Percentiles rank a stretch among this genome's conserved stretches.
Evolutionary conservation across 805 yeast genomes (phyloP).

Genomic region (Ogataea zsoltii): DNA sequence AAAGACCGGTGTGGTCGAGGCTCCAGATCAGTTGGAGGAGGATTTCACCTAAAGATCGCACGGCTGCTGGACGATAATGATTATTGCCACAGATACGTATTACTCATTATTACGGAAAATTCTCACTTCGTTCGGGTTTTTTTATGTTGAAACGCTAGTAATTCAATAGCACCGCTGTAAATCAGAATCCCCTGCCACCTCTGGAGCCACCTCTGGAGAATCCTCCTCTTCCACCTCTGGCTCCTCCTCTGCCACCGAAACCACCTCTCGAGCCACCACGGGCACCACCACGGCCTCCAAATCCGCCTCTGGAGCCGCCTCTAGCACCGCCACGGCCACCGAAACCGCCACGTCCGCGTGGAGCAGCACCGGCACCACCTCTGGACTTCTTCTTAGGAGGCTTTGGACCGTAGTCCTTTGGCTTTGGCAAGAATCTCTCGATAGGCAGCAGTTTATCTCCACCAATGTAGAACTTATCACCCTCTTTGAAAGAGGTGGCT

Average conservation of each 20-base stretch:
- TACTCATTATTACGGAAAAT: neutral
- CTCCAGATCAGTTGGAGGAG: conserved; percentile 36
- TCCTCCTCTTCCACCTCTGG: conserved; percentile 40
- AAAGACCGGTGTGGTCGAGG: conserved; percentile 48
- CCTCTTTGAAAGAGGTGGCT: conserved; percentile 89
- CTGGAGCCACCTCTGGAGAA: conserved; percentile 43
- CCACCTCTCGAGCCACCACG: conserved; percentile 43
- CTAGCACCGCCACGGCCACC: conserved; percentile 43
- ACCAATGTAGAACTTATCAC: conserved; percentile 94
- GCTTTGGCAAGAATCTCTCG: conserved; percentile 96
- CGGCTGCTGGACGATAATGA: too few species aligned
- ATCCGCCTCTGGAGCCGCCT: conserved; percentile 42
- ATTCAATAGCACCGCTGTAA: conserved; percentile 4
- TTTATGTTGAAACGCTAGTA: conserved; percentile 2
- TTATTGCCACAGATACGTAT: too few species aligned
- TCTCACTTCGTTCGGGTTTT: neutral
- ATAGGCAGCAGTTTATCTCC: conserved; percentile 93
- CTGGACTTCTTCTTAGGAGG: conserved; percentile 69
- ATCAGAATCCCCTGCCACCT: conserved; percentile 26
- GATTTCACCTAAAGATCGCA: conserved; percentile 38
- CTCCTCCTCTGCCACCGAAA: conserved; percentile 41
- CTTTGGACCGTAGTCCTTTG: conserved; percentile 83
- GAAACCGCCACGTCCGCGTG: conserved; percentile 47
- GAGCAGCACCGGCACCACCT: conserved; percentile 53
- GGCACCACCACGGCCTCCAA: conserved; percentile 49